Evolutionary conservation across 192 early-diverging fungal species (phyloP), one percentile per base, ranked within the genome.

Genomic region (Pilaira anomala): DNA sequence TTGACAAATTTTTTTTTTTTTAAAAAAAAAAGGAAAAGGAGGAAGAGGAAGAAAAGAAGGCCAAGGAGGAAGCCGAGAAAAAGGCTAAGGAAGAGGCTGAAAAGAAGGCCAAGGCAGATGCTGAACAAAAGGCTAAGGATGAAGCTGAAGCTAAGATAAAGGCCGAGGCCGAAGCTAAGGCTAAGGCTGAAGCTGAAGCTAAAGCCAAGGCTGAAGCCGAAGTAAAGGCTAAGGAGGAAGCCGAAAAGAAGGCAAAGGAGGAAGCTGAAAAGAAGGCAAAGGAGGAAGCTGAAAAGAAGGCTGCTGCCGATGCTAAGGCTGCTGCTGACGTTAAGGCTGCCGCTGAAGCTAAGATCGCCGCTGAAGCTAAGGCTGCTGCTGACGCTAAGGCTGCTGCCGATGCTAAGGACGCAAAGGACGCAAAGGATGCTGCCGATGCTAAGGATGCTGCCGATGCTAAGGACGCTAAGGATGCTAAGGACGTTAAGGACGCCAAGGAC

Each of bases 21-120:
- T 36, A 36, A 9, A 74, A 76, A 58, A 74, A 73, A 30, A 80
- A 81, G 62, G 72, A 77, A 44, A 66, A 66, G 46, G 70, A 72
- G 57, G 70, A 72, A 56, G 60, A 29, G 1, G 70, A 66, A 48
- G 57, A 50, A 1, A 29, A 46, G 11, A 44, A 45, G 22, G 44
- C 25, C 16, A 56, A 61, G 11, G 60, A 72, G 61, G 67, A 68
- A 22, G 44, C 39, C 25, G 70, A 69, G 28, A 30, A 36, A 9
- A 50, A 25, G 8, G 67, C 22, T 0, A 64, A 52, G 55, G 69
- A 59, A 52, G 62, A 71, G 29, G 48, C 57, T 49, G 49, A 52
- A 3, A 30, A 14, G 16, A 44, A 45, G 14, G 51, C 39, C 16
- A 56, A 61, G 12, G 60, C 66, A 56, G 67, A 68, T 7, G 44